These are phyloP conservation scores for Aristolochia fimbriata DNA, from an alignment of 164 flowering plant species.

Conservation along the genomic window DNA sequence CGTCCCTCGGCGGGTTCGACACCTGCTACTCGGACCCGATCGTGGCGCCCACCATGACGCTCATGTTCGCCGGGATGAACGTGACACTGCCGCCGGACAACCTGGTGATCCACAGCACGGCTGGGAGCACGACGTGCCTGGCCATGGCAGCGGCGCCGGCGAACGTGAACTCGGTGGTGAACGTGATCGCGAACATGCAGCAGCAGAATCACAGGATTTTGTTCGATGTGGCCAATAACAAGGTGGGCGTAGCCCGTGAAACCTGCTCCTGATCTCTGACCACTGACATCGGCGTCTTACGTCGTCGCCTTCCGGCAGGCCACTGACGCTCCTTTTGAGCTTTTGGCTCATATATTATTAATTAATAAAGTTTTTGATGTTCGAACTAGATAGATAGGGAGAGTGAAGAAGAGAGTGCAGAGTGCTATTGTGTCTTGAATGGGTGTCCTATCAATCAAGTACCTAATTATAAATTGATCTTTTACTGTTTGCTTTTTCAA, in stretches of 20 bases:
- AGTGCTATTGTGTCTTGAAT: no score
- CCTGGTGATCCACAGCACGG: slow-evolving; percentile 56
- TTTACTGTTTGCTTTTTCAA: no score
- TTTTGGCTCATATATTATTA: no score
- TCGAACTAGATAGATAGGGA: no score
- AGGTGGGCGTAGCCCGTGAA: slow-evolving; percentile 82
- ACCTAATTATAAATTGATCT: no score
- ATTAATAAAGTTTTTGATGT: no score
- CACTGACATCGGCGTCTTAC: no score
- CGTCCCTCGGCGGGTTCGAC: slow-evolving; percentile 77
- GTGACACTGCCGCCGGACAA: slow-evolving; percentile 58
- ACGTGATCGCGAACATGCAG: slow-evolving; percentile 87
- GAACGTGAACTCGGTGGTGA: slow-evolving; percentile 73
- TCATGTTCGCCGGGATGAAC: slow-evolving; percentile 60
- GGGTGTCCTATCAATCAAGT: no score
- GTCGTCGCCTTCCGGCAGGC: no score
- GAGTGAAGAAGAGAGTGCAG: no score
- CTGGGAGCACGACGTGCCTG: slow-evolving; percentile 46
- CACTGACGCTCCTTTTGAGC: no score
- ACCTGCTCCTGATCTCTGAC: slow-evolving; percentile 24
- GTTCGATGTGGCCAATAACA: slow-evolving; percentile 62
- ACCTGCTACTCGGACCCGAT: slow-evolving; percentile 58
- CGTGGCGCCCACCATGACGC: slow-evolving; percentile 40
- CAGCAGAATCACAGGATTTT: slow-evolving; percentile 84
- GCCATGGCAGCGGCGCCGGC: slow-evolving; percentile 80